phyloP scores from a whole-genome alignment of 2,329 filamentous ascomycete species.

The Periconia sp. region DNA sequence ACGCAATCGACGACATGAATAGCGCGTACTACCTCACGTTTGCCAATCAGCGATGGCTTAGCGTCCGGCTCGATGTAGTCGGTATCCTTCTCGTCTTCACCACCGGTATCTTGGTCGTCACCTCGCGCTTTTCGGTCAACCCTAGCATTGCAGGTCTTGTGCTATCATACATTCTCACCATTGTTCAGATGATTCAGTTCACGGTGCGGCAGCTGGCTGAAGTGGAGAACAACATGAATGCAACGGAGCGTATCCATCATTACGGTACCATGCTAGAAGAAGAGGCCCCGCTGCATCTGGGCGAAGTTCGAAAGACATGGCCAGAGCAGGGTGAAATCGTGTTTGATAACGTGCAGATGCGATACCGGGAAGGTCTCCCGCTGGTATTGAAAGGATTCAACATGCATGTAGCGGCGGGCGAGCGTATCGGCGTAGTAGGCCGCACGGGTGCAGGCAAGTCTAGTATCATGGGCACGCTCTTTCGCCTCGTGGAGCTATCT shows the following conservation, averaged over 20 bases:
- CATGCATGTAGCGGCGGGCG: slow-evolving; percentile 76
- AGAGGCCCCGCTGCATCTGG: slow-evolving; percentile 81
- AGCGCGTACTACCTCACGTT: slow-evolving; percentile 94
- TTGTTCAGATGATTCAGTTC: slow-evolving; percentile 96
- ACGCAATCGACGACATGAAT: slow-evolving; percentile 88
- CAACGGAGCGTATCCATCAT: slow-evolving; percentile 88
- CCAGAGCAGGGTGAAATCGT: slow-evolving; percentile 78
- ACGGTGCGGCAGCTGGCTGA: slow-evolving; percentile 92
- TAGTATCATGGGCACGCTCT: slow-evolving; percentile 82
- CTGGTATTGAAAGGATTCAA: slow-evolving; percentile 56
- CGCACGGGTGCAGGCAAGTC: slow-evolving; percentile 84
- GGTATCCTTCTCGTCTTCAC: slow-evolving; percentile 86
- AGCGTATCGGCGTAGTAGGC: slow-evolving; percentile 81
- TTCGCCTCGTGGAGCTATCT: slow-evolving; percentile 67
- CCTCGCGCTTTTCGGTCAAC: slow-evolving; percentile 82
- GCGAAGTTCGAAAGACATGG: slow-evolving; percentile 76
- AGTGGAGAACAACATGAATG: slow-evolving; percentile 98
- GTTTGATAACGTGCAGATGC: slow-evolving; percentile 59
- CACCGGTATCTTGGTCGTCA: slow-evolving; percentile 88
- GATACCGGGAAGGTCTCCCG: slow-evolving; percentile 57
- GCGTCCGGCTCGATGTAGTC: slow-evolving; percentile 81
- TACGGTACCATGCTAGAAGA: slow-evolving; percentile 88
- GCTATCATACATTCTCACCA: slow-evolving; percentile 88
- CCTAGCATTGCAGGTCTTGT: slow-evolving; percentile 88
- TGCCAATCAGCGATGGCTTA: slow-evolving; percentile 93